Evolutionary conservation across 192 early-diverging fungal species (phyloP).

Genomic region (Backusella tuberculispora): DNA sequence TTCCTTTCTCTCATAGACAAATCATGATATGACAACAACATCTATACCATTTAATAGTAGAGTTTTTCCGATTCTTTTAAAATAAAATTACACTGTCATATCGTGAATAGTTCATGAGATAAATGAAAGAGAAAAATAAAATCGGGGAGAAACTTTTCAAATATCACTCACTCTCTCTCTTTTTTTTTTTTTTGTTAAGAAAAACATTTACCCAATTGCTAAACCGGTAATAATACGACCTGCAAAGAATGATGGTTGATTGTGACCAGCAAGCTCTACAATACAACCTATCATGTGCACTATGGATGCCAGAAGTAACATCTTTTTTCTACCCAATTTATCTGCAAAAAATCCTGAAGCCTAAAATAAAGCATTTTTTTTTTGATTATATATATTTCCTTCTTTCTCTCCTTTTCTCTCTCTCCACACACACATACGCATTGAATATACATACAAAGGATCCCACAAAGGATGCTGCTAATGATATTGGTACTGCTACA

Average conservation of each 20-base stretch:
- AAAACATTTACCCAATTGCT: conserved; percentile 51
- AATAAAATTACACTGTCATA: too few species aligned
- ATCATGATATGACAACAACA: too few species aligned
- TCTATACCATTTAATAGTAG: too few species aligned
- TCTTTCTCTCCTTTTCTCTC: too few species aligned
- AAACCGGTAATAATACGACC: conserved; percentile 56
- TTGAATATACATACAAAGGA: conserved; percentile 6
- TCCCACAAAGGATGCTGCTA: conserved; percentile 1
- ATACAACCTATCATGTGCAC: conserved; percentile 55
- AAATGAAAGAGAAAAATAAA: conserved; percentile 10
- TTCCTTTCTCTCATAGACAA: too few species aligned
- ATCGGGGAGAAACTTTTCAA: conserved; percentile 2
- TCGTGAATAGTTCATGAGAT: too few species aligned
- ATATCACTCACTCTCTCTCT: neutral
- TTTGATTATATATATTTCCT: too few species aligned
- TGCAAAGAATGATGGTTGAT: conserved; percentile 46
- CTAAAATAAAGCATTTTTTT: conserved; percentile 50
- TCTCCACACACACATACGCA: conserved; percentile 47
- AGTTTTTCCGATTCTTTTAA: too few species aligned
- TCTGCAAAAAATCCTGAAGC: conserved; percentile 62
- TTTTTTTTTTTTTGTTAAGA: too few species aligned
- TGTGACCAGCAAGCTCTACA: conserved; percentile 48
- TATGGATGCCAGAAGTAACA: conserved; percentile 48
- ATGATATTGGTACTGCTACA: conserved; percentile 10
- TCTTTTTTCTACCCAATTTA: conserved; percentile 47